Evolutionary conservation across 768 basidiomycete genomes (phyloP), one percentile per base, ranked within the genome.

Genomic region (Tricholoma furcatifolium): DNA sequence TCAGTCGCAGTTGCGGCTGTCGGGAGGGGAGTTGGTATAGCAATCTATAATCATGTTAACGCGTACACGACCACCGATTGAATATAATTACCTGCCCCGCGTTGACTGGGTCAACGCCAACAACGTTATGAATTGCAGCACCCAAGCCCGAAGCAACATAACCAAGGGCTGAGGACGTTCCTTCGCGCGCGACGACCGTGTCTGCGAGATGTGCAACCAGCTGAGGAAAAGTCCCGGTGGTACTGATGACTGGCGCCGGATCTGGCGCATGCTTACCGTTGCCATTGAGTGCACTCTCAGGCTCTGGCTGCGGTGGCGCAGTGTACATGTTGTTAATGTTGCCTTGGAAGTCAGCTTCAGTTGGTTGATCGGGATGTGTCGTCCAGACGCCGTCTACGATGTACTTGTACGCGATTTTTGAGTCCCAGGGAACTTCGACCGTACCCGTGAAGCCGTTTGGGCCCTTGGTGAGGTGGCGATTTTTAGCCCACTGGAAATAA

Each of bases 301-400:
- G 24, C n/a, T 14, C 44, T 30, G 38, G 39, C 32, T 41, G 40
- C 20, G 53, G 67, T 9, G 87, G 87, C 1, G 81, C 70, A 31
- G 63, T 70, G 58, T 80, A 78, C 47, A 88, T 70, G 65, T 91
- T 89, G 67, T 93, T 93, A 17, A 84, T 64, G 66, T 85, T 87
- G 14, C 88, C 89, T 18, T 70, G 68, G 8, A 67, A 64, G 60
- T 91, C 88, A 1, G 69, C 63, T 67, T 88, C 87, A 47, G 80
- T 82, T 6, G 84, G 82, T 51, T 75, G 74, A 54, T 76, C 74
- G 32, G 77, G 74, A 43, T 75, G 74, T 43, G 76, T 74, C 43
- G 71, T 60, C 89, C 88, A 92, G 54, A 67, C 61, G 32, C 83
- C 85, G 64, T 93, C 91, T 48, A 92, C 88, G 64, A 91, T 73